Evolutionary conservation across 441 rosid genomes (phyloP).

Genomic region (Erysimum cheiri): DNA sequence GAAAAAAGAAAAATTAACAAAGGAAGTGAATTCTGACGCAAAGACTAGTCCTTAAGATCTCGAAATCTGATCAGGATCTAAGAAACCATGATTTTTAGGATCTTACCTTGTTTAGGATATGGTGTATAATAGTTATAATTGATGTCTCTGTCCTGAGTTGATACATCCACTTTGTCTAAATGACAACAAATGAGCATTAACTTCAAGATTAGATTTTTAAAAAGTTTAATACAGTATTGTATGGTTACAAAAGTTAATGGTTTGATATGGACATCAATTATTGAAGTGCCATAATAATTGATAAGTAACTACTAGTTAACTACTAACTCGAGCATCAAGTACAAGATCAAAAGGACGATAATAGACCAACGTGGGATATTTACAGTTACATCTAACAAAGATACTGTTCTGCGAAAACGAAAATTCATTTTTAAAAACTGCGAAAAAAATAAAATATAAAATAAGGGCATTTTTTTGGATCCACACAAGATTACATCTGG

Average conservation of each 20-base stretch:
- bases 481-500: conserved; percentile 45
- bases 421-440: conserved; percentile 2
- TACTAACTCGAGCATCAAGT: conserved; percentile 38
- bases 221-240: neutral
- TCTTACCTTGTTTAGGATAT: neutral
- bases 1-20: too few relatives aligned
- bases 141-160: conserved; percentile 20
- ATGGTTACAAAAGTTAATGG: conserved; percentile 28
- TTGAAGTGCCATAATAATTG: conserved; percentile 34
- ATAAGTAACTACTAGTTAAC: conserved; percentile 13
- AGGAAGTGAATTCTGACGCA: neutral
- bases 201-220: conserved; percentile 22
- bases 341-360: conserved; percentile 23
- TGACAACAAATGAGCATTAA: conserved; percentile 33
- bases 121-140: neutral
- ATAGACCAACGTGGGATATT: conserved; percentile 30
- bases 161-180: conserved; percentile 34
- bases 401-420: conserved; percentile 37
- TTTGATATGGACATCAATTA: conserved; percentile 35
- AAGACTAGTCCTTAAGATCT: neutral
- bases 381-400: conserved; percentile 33
- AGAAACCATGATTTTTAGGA: conserved; percentile 14
- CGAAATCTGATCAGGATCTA: conserved; percentile 15
- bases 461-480: conserved; percentile 40
- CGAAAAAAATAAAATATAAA: neutral